phyloP scores from a whole-genome alignment of 23 red algal species.

The Agarophyton chilense region DNA sequence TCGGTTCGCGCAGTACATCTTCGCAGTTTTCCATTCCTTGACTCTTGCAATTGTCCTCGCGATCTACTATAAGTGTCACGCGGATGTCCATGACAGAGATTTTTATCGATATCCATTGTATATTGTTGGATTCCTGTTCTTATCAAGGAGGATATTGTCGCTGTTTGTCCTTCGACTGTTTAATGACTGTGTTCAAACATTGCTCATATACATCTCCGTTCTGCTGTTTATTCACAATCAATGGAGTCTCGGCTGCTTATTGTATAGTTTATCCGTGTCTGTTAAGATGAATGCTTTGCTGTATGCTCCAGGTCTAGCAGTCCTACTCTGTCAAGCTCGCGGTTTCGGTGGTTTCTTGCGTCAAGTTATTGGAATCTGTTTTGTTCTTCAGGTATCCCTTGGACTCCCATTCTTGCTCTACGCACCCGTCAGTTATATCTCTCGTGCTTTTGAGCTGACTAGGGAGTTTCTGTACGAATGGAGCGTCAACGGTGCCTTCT shows the following conservation, averaged over 20 bases:
- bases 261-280: too few species aligned
- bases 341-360: too few species aligned
- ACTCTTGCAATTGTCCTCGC: not conserved
- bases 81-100: not conserved
- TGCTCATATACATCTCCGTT: constrained; percentile 57
- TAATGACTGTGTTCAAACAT: constrained; percentile 89
- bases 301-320: too few species aligned
- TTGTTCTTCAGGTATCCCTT: too few species aligned
- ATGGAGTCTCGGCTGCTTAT: too few species aligned
- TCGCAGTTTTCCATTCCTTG: constrained; percentile 20
- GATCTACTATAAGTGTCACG: constrained; percentile 1
- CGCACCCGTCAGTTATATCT: too few species aligned
- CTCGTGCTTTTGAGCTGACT: constrained; percentile 94
- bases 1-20: constrained; percentile 18
- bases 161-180: constrained; percentile 94
- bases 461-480: constrained; percentile 84
- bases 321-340: too few species aligned
- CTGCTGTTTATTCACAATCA: too few species aligned
- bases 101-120: not conserved
- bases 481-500: constrained; percentile 90
- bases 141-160: constrained; percentile 78
- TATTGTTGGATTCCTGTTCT: constrained; percentile 54
- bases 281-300: too few species aligned
- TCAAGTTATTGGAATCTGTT: too few species aligned
- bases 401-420: too few species aligned